Percentiles rank a stretch among this genome's conserved stretches.
Evolutionary conservation across 2,329 filamentous ascomycete genomes (phyloP).

Genomic region (Aureobasidium sp.): DNA sequence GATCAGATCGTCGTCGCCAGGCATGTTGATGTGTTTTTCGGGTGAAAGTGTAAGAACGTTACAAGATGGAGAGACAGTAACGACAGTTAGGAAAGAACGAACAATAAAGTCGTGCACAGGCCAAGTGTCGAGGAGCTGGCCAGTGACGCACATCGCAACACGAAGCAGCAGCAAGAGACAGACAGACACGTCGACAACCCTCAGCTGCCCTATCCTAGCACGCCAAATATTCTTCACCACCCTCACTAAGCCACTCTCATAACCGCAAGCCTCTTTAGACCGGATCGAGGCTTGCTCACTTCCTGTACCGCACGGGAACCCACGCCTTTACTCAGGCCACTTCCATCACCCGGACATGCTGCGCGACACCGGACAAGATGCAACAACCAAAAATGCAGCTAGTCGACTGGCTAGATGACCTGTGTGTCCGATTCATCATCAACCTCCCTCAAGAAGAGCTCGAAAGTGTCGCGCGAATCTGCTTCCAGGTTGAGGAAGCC

Average conservation of each 20-base stretch:
- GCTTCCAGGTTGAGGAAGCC: constrained; percentile 97
- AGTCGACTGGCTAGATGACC: constrained; percentile 95
- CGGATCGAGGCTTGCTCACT: neutral
- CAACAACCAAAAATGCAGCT: constrained; percentile 71
- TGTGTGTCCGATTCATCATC: constrained; percentile 96
- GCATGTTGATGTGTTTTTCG: constrained; percentile 7
- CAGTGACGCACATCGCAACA: neutral
- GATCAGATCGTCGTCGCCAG: constrained; percentile 32
- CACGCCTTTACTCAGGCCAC: neutral
- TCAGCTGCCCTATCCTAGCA: neutral
- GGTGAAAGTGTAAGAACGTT: neutral
- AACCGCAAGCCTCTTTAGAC: neutral
- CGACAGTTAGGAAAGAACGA: too few relatives aligned
- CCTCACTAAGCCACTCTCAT: neutral
- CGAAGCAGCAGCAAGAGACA: neutral
- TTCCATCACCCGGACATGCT: constrained; percentile 46
- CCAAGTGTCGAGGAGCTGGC: neutral
- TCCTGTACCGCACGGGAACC: neutral
- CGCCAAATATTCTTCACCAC: neutral
- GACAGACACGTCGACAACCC: neutral
- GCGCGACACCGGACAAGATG: constrained; percentile 54
- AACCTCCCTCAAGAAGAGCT: constrained; percentile 91
- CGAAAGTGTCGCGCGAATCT: constrained; percentile 82
- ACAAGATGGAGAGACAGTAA: too few relatives aligned
- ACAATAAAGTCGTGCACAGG: neutral